Percentiles rank a stretch among this genome's conserved stretches.
Conservation (phyloP, 2,329 filamentous ascomycete species). For the Nemania sp. region DNA sequence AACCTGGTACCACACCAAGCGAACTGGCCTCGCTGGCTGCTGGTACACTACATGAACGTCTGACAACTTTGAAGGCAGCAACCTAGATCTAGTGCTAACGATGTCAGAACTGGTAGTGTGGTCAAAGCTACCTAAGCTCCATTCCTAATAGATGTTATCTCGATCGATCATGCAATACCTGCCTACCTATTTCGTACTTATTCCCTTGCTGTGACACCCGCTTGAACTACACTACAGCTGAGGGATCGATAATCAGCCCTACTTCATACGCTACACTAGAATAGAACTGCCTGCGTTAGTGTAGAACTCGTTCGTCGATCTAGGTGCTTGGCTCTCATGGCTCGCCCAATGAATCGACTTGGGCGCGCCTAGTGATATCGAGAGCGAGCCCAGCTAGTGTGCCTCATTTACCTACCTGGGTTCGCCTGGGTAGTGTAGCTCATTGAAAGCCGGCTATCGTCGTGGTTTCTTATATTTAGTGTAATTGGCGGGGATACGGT, state of each 20-base stretch:
- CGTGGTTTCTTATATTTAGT: neutral
- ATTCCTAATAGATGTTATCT: no score
- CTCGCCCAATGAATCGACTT: neutral
- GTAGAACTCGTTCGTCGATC: slow-evolving; percentile 9
- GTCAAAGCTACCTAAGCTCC: no score
- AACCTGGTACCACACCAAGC: neutral
- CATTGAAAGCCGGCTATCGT: neutral
- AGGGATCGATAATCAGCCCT: slow-evolving; percentile 18
- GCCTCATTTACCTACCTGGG: neutral
- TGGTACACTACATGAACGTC: neutral
- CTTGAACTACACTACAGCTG: neutral
- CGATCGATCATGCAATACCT: slow-evolving; percentile 1
- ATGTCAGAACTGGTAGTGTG: neutral
- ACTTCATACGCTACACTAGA: no score
- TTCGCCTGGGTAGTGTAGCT: no score
- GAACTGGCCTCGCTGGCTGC: no score
- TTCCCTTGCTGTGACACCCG: neutral
- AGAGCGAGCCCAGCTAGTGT: neutral
- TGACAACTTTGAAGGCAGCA: neutral
- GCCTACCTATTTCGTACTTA: neutral
- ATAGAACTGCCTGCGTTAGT: neutral
- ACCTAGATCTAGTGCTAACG: neutral
- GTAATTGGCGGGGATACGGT: neutral
- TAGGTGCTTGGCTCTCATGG: neutral
- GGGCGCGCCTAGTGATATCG: slow-evolving; percentile 7